Base-by-base conservation (phyloP, 805 yeast genomes). In the Naumovozyma castellii region DNA sequence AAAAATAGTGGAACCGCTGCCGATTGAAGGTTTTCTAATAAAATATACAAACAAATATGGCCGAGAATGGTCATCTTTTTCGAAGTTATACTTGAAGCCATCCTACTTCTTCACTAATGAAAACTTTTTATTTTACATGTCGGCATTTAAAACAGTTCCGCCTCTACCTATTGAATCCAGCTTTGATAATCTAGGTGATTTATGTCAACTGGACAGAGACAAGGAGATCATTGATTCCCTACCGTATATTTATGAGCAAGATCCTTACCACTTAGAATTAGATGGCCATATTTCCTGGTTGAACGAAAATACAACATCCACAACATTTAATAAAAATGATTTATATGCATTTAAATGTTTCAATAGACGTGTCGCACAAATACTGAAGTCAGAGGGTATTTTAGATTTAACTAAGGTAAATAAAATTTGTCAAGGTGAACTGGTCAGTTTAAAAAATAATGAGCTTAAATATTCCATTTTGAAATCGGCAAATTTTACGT, bases 11-110 rank as follows among this genome's bases (percentile, higher is more conserved):
- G 94, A 82, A 53, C 96, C 96, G 0, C 38, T 62, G 0, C 79
- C 95, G 0, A 58, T 86, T 8, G 97, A 90, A 61, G 97, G 97
- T 0, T 87, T 83, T 54, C 57, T 88, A 16, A 63, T 74, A 2
- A 68, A 79, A 37, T 54, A 80, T 22, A 69, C 79, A 0, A 68
- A 75, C 34, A 66, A 72, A 42, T 53, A 58, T 4, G 85, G 85
- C 0, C 49, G 46, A 50, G 58, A 47, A 43, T 59, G 53, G 43
- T 59, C 38, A 12, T 36, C 52, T 12, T 42, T 67, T 8, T 52
- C 68, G 4, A 64, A 68, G 25, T 59, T 71, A 27, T 70, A 73
- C 40, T 70, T 69, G 47, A 75, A 72, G 40, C 59, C 79, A 34
- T 70, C 70, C 43, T 88, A 87, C 58, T 73, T 82, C 45, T 76